phyloP scores from a whole-genome alignment of 2,329 filamentous ascomycete genomes.

The Raffaelea ambrosiae region DNA sequence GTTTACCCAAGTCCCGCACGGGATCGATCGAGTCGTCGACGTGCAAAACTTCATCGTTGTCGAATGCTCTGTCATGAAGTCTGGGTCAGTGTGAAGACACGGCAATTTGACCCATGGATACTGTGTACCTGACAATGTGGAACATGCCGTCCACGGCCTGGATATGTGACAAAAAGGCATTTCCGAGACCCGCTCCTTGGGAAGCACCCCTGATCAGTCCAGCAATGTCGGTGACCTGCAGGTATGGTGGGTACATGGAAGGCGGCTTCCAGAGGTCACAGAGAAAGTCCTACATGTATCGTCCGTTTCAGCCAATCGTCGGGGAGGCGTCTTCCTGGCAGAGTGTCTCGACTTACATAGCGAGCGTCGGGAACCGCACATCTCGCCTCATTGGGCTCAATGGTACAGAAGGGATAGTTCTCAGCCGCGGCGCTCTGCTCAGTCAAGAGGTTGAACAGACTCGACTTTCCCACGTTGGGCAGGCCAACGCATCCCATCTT shows the following conservation, averaged over 20 bases:
- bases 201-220: constrained; percentile 36
- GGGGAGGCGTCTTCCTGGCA: too few species aligned
- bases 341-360: constrained; percentile 26
- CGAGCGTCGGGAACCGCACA: constrained; percentile 33
- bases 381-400: constrained; percentile 37
- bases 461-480: constrained; percentile 37
- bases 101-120: neutral
- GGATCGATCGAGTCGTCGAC: constrained; percentile 38
- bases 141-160: constrained; percentile 37
- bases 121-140: constrained; percentile 30
- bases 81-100: neutral
- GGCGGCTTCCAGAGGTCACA: constrained; percentile 37
- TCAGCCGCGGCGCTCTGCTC: constrained; percentile 35
- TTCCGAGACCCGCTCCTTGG: constrained; percentile 33
- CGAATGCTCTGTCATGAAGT: constrained; percentile 27
- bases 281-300: constrained; percentile 28
- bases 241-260: constrained; percentile 33
- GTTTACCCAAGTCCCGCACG: constrained; percentile 31
- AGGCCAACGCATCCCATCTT: constrained; percentile 39
- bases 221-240: constrained; percentile 37
- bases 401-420: constrained; percentile 38
- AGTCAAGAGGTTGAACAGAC: constrained; percentile 35
- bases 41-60: constrained; percentile 35
- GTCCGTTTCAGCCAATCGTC: neutral
- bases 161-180: constrained; percentile 36